phyloP scores from a whole-genome alignment of 2,329 filamentous ascomycete genomes.

The Dactylonectria estremocensis region DNA sequence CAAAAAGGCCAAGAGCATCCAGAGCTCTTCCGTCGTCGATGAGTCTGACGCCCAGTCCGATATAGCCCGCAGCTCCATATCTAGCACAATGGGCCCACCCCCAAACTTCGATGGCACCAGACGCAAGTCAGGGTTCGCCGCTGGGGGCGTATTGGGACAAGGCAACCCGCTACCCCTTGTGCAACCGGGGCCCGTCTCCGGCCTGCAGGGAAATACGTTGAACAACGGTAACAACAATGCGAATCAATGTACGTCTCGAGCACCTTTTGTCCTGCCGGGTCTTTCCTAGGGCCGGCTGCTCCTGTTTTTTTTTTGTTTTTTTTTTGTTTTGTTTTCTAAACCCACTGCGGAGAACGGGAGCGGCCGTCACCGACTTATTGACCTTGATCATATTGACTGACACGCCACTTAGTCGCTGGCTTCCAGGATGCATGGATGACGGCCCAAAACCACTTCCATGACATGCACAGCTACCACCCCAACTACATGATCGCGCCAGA shows the following conservation, averaged over 20 bases:
- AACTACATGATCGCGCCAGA: conserved; percentile 96
- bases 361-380: conserved; percentile 39
- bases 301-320: conserved; percentile 33
- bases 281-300: conserved; percentile 31
- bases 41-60: conserved; percentile 71
- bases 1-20: conserved; percentile 81
- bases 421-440: conserved; percentile 88
- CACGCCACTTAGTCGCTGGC: conserved; percentile 73
- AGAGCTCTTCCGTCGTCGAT: conserved; percentile 67
- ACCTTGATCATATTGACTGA: conserved; percentile 46
- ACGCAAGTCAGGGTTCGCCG: conserved; percentile 61
- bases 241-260: conserved; percentile 79
- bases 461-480: conserved; percentile 94
- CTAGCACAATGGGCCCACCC: conserved; percentile 70
- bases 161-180: conserved; percentile 76
- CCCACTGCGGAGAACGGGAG: conserved; percentile 45
- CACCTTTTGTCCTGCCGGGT: conserved; percentile 39
- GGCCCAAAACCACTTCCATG: conserved; percentile 82
- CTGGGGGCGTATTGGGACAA: conserved; percentile 62
- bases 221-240: conserved; percentile 70
- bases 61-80: conserved; percentile 68
- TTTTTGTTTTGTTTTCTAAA: conserved; percentile 44
- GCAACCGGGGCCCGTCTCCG: conserved; percentile 79
- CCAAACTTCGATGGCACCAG: conserved; percentile 58
- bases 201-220: conserved; percentile 73